Base-by-base conservation (phyloP, 129 eudicot species). In the Artemisia tridentata region DNA sequence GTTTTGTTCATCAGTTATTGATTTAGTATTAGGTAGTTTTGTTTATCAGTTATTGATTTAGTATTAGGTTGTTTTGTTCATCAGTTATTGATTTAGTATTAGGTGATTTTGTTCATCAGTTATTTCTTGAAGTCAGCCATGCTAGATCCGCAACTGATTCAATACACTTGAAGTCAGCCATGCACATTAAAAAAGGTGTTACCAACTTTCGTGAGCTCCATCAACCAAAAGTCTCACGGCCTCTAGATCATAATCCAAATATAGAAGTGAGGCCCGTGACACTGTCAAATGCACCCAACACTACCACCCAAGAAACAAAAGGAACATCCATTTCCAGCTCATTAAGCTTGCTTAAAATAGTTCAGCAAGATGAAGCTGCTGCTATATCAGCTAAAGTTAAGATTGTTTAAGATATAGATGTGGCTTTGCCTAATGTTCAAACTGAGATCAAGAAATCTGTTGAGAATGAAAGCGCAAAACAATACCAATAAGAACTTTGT, bases 141-240 rank as follows among this genome's bases (percentile, higher is more conserved):
- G n/a, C n/a, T n/a, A n/a, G n/a, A n/a, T n/a, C n/a, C n/a, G n/a
- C n/a, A n/a, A n/a, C n/a, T n/a, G n/a, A n/a, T n/a, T n/a, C n/a
- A n/a, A n/a, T n/a, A 48, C 97, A 83, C 56, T 67, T 87, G 43
- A 90, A 89, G 62, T 66, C 78, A 25, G 89, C 84, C 25, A 86
- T 90, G 43, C 95, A 85, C 58, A 81, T 85, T 65, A 78, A 91
- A 34, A 81, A 89, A 63, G 85, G 85, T 41, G 72, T 52, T 38
- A 43, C 81, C 67, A 78, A 47, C 71, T 65, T 48, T 18, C 78
- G 88, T 38, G 29, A 81, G 16, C 72, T 75, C 66, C 69, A 71
- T 78, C 56, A 84, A 5, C 80, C 90, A 29, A 80, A 31, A 45
- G 66, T 70, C 73, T 66, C 81, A 53, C 80, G 80, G 21, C 66